Base-by-base conservation (phyloP, 169 alveolate species). In the Neospora caninum region DNA sequence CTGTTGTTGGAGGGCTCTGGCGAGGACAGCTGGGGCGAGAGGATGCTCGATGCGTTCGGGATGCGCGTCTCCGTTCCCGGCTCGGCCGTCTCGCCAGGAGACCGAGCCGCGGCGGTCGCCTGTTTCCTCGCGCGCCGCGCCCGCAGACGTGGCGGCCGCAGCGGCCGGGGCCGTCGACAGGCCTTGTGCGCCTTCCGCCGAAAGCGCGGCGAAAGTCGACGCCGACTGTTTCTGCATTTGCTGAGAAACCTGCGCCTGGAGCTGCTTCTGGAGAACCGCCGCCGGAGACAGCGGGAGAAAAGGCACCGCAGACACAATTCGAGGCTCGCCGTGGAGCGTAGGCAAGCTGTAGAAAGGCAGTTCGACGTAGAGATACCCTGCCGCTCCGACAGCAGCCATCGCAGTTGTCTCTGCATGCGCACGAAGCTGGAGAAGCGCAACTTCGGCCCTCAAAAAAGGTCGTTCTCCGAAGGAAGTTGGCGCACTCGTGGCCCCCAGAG, bases 291-390 rank as follows among this genome's bases (percentile, higher is more conserved):
- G 67, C 45, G 94, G 91, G 43, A 73, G 67, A 18, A 10, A 13
- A 0, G 89, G 31, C 42, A 58, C 29, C 0, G 82, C 20, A 18
- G 82, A 42, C 7, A 54, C 67, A 25, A 80, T 31, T 6, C 94
- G 94, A 41, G 86, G 91, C 94, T 91, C 94, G 10, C 80, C 94
- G 45, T 91, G 91, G 45, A 91, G 84, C 53, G 80, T 38, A 34
- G 94, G 94, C 43, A 91, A 22, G 29, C 94, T 83, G 67, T 91
- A 91, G 53, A 86, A 91, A 45, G 94, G 94, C 4, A 58, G 84
- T 42, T 91, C 94, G 38, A 91, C 86, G 49, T 80, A 80, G n/a
- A 91, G 91, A 41, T 49, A 91, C n/a, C 94, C 94, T 42, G 84
- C 89, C 25, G 86, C 54, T 9, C 88, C 91, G 58, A 91, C 94